A percentile compares a stretch with the other conserved stretches of the same genome.
Evolutionary conservation across 495 filamentous ascomycete species (phyloP).

Genomic region (Aspergillus sclerotiicarbonarius): DNA sequence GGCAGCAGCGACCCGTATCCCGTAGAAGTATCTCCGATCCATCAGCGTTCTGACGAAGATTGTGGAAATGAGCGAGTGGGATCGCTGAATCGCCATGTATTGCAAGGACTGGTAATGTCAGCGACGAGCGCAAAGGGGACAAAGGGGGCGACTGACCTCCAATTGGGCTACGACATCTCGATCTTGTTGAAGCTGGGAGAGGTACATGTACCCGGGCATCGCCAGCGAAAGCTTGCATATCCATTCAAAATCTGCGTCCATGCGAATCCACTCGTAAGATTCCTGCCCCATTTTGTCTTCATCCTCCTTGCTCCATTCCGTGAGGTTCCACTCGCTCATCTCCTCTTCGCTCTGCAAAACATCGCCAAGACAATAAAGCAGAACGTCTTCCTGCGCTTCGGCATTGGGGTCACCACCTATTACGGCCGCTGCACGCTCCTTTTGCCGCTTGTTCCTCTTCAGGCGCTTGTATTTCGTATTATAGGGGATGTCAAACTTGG

Average conservation of each 20-base stretch:
- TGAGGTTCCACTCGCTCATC: conserved; percentile 74
- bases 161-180: conserved; percentile 93
- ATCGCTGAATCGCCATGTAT: conserved; percentile 55
- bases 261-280: conserved; percentile 96
- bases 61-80: conserved; percentile 75
- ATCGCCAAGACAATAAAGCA: conserved; percentile 91
- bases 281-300: conserved; percentile 91
- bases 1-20: conserved; percentile 80
- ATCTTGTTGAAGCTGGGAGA: conserved; percentile 96
- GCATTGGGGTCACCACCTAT: conserved; percentile 57
- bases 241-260: conserved; percentile 99
- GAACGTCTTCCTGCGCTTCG: conserved; percentile 77
- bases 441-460: conserved; percentile 85
- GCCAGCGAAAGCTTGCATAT: conserved; percentile 74
- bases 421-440: conserved; percentile 67
- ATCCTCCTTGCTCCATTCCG: conserved; percentile 83
- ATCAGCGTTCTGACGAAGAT: conserved; percentile 85
- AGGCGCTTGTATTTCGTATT: conserved; percentile 99
- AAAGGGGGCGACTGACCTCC: conserved; percentile 52
- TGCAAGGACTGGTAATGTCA: conserved; percentile 50
- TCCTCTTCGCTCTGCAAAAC: conserved; percentile 82
- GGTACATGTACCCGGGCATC: conserved; percentile 93
- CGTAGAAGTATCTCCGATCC: conserved; percentile 90
- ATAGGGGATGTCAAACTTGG: conserved; percentile 90
- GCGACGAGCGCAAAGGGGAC: not conserved